Conservation (phyloP, 164 flowering plant species). For the Vitis cinerea region DNA sequence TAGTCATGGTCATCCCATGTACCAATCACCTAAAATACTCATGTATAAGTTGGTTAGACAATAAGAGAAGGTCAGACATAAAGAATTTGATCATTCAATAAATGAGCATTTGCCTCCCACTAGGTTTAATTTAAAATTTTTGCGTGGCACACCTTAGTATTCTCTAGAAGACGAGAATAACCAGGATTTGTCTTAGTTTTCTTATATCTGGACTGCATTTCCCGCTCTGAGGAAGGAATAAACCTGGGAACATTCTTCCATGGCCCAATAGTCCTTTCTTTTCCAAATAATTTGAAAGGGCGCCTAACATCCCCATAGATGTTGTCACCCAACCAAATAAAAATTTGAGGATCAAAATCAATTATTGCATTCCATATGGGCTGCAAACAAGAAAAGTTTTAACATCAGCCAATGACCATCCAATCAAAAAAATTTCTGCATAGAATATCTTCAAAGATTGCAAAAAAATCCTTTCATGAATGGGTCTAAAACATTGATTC, state of each 20-base stretch:
- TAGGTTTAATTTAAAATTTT: too few species aligned
- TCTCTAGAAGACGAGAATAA: slow-evolving; percentile 49
- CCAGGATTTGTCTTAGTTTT: slow-evolving; percentile 54
- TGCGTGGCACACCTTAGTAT: slow-evolving; percentile 36
- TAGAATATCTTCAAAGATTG: not conserved
- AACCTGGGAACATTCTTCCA: slow-evolving; percentile 80
- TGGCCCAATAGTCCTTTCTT: slow-evolving; percentile 76
- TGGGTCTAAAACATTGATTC: too few species aligned
- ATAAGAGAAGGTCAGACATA: not conserved
- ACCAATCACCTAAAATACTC: slow-evolving; percentile 57
- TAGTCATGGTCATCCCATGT: slow-evolving; percentile 93
- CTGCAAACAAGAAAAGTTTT: slow-evolving; percentile 33
- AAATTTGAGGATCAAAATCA: slow-evolving; percentile 61
- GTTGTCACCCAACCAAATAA: slow-evolving; percentile 83
- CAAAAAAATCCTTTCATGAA: too few species aligned
- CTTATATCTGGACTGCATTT: slow-evolving; percentile 47
- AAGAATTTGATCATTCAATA: too few species aligned
- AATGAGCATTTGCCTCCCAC: too few species aligned
- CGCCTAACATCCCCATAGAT: slow-evolving; percentile 69
- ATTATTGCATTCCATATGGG: slow-evolving; percentile 68
- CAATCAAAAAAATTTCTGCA: too few species aligned
- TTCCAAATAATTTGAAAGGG: slow-evolving; percentile 59
- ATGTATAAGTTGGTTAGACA: not conserved
- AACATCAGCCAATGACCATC: not conserved
- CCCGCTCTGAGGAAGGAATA: slow-evolving; percentile 52